Evolutionary conservation across 768 basidiomycete species (phyloP), one percentile per base, ranked within the genome.

Genomic region (Mrakia gelida): DNA sequence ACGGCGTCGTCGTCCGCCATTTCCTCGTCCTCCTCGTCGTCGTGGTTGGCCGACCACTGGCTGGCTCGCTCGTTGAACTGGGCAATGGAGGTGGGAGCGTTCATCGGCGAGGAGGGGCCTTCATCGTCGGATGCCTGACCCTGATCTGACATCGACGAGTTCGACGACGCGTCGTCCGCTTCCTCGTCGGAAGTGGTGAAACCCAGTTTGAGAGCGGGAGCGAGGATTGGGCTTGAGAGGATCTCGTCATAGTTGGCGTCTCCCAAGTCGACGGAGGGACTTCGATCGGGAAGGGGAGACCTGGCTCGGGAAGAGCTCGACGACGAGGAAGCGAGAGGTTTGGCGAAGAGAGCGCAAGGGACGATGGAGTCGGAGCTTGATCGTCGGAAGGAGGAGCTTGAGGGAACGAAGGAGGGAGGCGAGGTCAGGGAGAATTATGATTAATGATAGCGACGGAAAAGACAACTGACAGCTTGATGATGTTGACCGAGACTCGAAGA

Each of bases 401-500:
- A 28, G 18, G 59, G 26, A 59, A 13, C 6, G 18, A 52, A 28
- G n/a, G 59, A 16, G 26, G 10, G 59, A 8, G 28, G 9, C 9
- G 45, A 45, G 11, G 45, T 45, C 45, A 45, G 45, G 11, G 45
- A 45, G n/a, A n/a, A n/a, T n/a, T n/a, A n/a, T n/a, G n/a, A n/a
- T n/a, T n/a, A n/a, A n/a, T n/a, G n/a, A n/a, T 15, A 38, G 2
- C 23, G 21, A 32, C 15, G 32, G 41, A 21, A n/a, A 26, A 38
- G 18, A 59, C n/a, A 28, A n/a, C 67, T n/a, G 34, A 70, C 67
- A n/a, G 18, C 67, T 70, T 41, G 67, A 43, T 26, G 67, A 70
- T 34, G 23, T 18, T 41, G 38, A 70, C 67, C 9, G 10, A n/a
- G 26, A 43, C 38, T n/a, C 67, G 34, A 38, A 70, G 67, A 38